Conservation (phyloP, 441 rosid genomes). For the Pelargonium myrrhifolium region DNA sequence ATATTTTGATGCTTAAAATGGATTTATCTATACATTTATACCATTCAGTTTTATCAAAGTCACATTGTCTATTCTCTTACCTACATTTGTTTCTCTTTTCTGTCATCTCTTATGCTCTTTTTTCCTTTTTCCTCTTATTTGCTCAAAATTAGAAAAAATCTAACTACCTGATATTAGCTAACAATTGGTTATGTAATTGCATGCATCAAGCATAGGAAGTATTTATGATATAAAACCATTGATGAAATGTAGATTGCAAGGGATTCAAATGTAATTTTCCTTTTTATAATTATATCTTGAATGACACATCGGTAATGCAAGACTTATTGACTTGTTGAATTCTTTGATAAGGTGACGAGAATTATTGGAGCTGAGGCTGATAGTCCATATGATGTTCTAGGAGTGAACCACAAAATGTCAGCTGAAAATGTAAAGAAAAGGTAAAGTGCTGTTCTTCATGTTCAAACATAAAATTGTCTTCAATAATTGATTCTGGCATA, state of each 20-base stretch:
- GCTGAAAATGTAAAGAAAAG: slow-evolving; percentile 78
- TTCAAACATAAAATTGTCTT: not conserved
- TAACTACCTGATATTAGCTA: not conserved
- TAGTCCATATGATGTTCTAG: slow-evolving; percentile 70
- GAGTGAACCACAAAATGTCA: slow-evolving; percentile 64
- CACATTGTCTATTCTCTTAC: not conserved
- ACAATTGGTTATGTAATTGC: not conserved
- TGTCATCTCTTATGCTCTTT: not conserved
- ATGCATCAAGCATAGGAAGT: not conserved
- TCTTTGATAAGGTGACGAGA: slow-evolving; percentile 59
- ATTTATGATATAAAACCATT: not conserved
- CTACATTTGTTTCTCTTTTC: not conserved
- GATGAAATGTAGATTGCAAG: not conserved
- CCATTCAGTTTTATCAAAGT: not conserved
- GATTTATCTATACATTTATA: not conserved
- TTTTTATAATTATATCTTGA: not conserved
- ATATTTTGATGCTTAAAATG: not conserved
- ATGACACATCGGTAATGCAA: not conserved
- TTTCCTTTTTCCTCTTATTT: not conserved
- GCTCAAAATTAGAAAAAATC: not conserved
- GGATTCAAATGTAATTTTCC: not conserved
- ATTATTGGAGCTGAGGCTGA: slow-evolving; percentile 67
- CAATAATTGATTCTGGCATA: not conserved
- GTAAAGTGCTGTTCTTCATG: slow-evolving; percentile 28
- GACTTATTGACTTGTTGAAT: slow-evolving; percentile 12